Evolutionary conservation across 495 filamentous ascomycete genomes (phyloP).

Genomic region (Hypoxylon cercidicola): DNA sequence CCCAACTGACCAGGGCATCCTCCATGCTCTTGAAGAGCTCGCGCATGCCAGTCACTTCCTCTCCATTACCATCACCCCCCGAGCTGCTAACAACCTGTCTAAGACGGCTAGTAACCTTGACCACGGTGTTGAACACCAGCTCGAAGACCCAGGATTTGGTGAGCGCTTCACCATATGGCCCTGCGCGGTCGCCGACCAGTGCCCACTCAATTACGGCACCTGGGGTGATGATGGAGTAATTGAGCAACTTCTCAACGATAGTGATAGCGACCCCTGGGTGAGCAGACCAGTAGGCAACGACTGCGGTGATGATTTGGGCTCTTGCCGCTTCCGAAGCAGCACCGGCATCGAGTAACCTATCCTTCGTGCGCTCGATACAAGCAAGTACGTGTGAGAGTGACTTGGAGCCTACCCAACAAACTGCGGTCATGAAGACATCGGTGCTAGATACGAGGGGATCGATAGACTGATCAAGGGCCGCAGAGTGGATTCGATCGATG

Average conservation of each 20-base stretch:
- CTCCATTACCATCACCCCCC: slow-evolving; percentile 37
- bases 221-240: slow-evolving; percentile 93
- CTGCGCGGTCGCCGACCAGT: slow-evolving; percentile 64
- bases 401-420: slow-evolving; percentile 92
- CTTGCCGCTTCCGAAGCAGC: slow-evolving; percentile 75
- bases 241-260: slow-evolving; percentile 96
- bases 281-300: slow-evolving; percentile 91
- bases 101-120: slow-evolving; percentile 91
- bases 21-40: slow-evolving; percentile 83
- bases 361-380: slow-evolving; percentile 95
- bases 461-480: slow-evolving; percentile 72
- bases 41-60: slow-evolving; percentile 69
- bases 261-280: slow-evolving; percentile 93
- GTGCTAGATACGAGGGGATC: slow-evolving; percentile 85
- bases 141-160: slow-evolving; percentile 82
- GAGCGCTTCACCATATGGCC: slow-evolving; percentile 71
- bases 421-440: slow-evolving; percentile 90
- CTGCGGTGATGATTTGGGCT: slow-evolving; percentile 87
- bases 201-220: slow-evolving; percentile 89
- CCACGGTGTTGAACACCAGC: slow-evolving; percentile 85
- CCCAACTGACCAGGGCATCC: slow-evolving; percentile 79
- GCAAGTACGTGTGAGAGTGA: slow-evolving; percentile 95
- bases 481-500: slow-evolving; percentile 78
- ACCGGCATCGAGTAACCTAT: slow-evolving; percentile 83
- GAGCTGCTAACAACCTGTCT: slow-evolving; percentile 76